These are phyloP conservation scores for Adiantum capillusveneris DNA, from an alignment of 75 land plant species.

Conservation along the genomic window DNA sequence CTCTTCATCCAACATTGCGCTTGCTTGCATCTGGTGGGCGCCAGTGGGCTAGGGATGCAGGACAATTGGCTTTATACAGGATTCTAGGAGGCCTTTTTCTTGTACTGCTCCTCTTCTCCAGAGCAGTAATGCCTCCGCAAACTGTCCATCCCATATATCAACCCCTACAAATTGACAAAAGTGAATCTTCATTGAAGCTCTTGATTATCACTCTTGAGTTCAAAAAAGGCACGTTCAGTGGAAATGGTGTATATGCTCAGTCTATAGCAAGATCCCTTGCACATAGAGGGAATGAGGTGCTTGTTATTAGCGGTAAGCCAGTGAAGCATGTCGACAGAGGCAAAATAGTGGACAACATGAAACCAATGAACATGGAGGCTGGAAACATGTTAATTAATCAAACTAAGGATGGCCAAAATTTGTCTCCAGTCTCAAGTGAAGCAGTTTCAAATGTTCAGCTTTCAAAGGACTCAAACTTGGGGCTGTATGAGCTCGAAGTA, in stretches of 20 bases:
- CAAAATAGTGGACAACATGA: no score
- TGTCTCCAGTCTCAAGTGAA: neutral
- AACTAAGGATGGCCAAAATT: neutral
- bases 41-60: conserved; percentile 12
- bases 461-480: neutral
- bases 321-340: neutral
- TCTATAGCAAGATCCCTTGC: conserved; percentile 24
- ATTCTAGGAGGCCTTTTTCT: conserved; percentile 11
- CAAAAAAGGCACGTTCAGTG: conserved; percentile 16
- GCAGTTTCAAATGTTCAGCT: neutral
- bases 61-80: conserved; percentile 10
- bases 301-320: conserved; percentile 16
- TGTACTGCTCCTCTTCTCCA: conserved; percentile 10
- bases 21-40: conserved; percentile 1
- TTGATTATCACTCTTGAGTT: conserved; percentile 18
- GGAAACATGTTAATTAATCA: neutral
- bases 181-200: neutral
- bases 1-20: conserved; percentile 11
- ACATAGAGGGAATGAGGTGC: conserved; percentile 7
- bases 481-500: conserved; percentile 11
- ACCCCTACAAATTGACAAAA: neutral
- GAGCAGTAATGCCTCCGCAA: conserved; percentile 5
- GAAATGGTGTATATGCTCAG: conserved; percentile 24
- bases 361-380: neutral
- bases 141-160: neutral